Evolutionary conservation across 176 grass and related monocot species (phyloP), one percentile per base, ranked within the genome.

Genomic region (Tuctoria greenei): DNA sequence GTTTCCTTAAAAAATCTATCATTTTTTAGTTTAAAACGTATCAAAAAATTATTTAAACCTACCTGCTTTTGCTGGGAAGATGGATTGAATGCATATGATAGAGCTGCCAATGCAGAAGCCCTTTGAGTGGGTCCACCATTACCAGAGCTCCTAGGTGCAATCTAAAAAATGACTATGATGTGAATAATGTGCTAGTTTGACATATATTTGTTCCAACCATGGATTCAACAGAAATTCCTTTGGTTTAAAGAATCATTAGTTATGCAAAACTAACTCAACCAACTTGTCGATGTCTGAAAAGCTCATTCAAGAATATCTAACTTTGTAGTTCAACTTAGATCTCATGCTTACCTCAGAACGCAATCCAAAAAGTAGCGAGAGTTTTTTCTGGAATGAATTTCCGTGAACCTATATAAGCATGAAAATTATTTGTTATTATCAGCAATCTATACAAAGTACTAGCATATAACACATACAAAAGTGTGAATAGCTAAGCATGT

Each of bases 301-400:
- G 36, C 11, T 38, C 25, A 66, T 39, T 74, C 51, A 54, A 21
- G 51, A 54, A 45, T 35, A 66, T 46, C 18, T 46, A n/a, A n/a
- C n/a, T n/a, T n/a, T n/a, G n/a, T n/a, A 67, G 28, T 80, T 46
- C 28, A 67, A 68, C 16, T 60, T 51, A 25, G 79, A 68, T 74
- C 17, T n/a, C 41, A 24, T 36, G 70, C 46, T 76, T 89, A 93
- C 94, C 86, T 97, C 93, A 28, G 88, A 93, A 75, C 81, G 90
- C 62, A 91, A 67, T 73, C 94, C 94, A 76, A 97, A 93, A 80
- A 97, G 81, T 87, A 87, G 77, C 14, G 84, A 79, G 55, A 97
- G 88, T 77, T 93, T 97, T 88, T 97, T 97, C 71, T 97, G 83
- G 66, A 97, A 97, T 18, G 94, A 93, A 87, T 93, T 97, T 72